Base-by-base conservation (phyloP, 2,329 filamentous ascomycete species). In the Chalaropsis thielavioides region DNA sequence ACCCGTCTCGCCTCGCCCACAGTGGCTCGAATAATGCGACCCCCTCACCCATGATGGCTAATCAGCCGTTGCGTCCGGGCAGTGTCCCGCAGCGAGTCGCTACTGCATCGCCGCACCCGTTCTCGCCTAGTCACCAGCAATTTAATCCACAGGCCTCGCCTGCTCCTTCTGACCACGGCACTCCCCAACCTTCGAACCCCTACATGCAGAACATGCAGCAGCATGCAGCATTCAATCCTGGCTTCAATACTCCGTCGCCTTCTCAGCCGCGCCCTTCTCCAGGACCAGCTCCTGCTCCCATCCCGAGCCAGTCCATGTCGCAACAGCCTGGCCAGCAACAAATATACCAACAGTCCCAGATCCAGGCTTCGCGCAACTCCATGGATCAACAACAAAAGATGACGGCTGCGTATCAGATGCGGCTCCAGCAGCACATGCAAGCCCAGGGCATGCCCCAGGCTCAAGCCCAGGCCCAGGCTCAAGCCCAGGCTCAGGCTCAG, bases 21-120 rank as follows among this genome's bases (percentile, higher is more conserved):
- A 87, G 89, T 71, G 86, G 87, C 62, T 91, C 90, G 2, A 82
- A 85, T 62, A 94, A 91, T 74, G 88, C 90, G 68, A 96, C 90
- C 46, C 92, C 92, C 11, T 97, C 94, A 6, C 94, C 94, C 35
- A 92, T 95, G 68, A 91, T 96, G 84, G 84, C 84, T 68, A 91
- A 87, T 72, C 92, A 95, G 71, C 91, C 95, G 71, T 79, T 86
- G 73, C 83, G 85, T 68, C 82, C 85, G 41, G 83, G 88, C 72
- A 82, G 82, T 70, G 85, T 88, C 15, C 86, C 87, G 46, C 89
- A 91, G 72, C 81, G 91, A 71, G 90, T 97, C 74, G 88, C 91
- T 69, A 96, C 92, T 58, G 88, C 90, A 54, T 97, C 94, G 40
- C 92, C 94, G 2, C 92, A 94, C 74, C 90, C 90, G 0, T 96